Conservation (phyloP, 2,329 filamentous ascomycete genomes). For the Fusarium transvaalense region DNA sequence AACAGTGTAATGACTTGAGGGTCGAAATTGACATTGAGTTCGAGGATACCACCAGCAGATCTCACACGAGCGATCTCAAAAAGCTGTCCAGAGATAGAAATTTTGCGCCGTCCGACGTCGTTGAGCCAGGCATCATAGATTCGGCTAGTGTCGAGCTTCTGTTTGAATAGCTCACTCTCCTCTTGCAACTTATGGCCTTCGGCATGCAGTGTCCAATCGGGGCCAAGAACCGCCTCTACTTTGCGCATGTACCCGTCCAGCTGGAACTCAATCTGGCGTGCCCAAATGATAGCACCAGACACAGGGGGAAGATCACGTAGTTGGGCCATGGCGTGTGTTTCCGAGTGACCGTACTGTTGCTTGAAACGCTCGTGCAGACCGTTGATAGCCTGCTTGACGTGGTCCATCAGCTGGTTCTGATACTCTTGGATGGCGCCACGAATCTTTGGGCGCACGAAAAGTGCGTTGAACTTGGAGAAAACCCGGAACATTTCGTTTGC, state of each 20-base stretch:
- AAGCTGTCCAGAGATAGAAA: slow-evolving; percentile 90
- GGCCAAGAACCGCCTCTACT: slow-evolving; percentile 96
- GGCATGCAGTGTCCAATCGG: slow-evolving; percentile 92
- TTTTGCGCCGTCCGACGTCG: slow-evolving; percentile 88
- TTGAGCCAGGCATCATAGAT: slow-evolving; percentile 97
- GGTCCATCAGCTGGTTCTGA: slow-evolving; percentile 97
- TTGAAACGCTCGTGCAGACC: slow-evolving; percentile 97
- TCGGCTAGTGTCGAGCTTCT: slow-evolving; percentile 92
- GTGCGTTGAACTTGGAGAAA: slow-evolving; percentile 99
- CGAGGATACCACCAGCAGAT: slow-evolving; percentile 88
- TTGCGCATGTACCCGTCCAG: slow-evolving; percentile 98
- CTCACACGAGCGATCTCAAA: slow-evolving; percentile 91
- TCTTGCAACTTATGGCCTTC: slow-evolving; percentile 94
- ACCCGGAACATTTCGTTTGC: slow-evolving; percentile 99
- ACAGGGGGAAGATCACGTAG: slow-evolving; percentile 95
- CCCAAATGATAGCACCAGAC: slow-evolving; percentile 97
- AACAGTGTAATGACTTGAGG: slow-evolving; percentile 97
- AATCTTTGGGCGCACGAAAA: slow-evolving; percentile 99
- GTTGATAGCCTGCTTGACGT: slow-evolving; percentile 96
- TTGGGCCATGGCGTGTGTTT: slow-evolving; percentile 98
- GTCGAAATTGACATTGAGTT: slow-evolving; percentile 96
- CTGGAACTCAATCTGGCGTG: slow-evolving; percentile 95
- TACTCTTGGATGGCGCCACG: slow-evolving; percentile 97
- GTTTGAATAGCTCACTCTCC: slow-evolving; percentile 93
- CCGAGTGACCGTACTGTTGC: slow-evolving; percentile 97